These are phyloP conservation scores for Dendrocalamus latiflorus DNA, from an alignment of 202 grass and related monocot genomes.

Conservation along the genomic window DNA sequence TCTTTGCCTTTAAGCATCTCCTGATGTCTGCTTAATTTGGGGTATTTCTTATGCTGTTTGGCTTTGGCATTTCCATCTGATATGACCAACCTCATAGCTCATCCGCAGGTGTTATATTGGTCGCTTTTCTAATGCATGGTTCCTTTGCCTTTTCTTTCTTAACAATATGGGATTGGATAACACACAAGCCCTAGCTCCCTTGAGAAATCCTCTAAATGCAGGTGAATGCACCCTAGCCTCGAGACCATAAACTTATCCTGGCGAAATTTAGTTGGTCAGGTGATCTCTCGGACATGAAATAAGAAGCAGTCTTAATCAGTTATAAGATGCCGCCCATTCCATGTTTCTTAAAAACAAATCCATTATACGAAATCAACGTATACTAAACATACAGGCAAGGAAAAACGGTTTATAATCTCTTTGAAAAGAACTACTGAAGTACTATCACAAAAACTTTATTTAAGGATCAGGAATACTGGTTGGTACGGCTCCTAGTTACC, in stretches of 20 bases:
- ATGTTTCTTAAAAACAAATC: too few species aligned
- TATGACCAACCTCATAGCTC: background rate
- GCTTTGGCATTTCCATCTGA: background rate
- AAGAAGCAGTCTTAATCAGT: background rate
- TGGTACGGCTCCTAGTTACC: background rate
- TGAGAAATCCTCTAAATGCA: too few species aligned
- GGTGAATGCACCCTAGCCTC: too few species aligned
- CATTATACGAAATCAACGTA: too few species aligned
- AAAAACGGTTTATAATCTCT: too few species aligned
- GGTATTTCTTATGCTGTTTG: background rate
- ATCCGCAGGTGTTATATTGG: background rate
- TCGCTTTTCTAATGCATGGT: background rate
- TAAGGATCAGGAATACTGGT: background rate
- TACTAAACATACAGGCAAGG: too few species aligned
- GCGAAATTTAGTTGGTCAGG: too few species aligned
- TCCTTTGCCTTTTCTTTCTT: background rate
- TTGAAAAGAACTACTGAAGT: too few species aligned
- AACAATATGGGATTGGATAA: background rate
- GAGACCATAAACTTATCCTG: too few species aligned
- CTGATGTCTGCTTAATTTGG: background rate
- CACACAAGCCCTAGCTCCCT: background rate
- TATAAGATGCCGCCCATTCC: too few species aligned
- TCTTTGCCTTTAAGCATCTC: background rate
- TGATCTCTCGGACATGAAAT: background rate
- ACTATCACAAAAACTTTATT: too few species aligned